phyloP scores from a whole-genome alignment of 768 basidiomycete species.

The Tylopilus felleus region DNA sequence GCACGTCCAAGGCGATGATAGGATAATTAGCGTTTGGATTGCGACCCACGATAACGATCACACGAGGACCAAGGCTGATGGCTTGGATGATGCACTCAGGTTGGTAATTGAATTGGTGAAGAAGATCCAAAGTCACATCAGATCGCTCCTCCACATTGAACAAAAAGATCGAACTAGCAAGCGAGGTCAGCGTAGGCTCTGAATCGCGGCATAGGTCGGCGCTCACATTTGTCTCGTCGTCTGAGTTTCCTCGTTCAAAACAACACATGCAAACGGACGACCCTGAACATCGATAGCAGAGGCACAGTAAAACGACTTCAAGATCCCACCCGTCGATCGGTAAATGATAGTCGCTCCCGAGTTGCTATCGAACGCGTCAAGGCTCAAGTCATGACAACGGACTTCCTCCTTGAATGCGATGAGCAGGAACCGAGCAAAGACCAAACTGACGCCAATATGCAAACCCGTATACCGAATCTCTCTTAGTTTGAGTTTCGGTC shows the following conservation, averaged over 20 bases:
- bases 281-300: conserved; percentile 14
- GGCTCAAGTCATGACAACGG: conserved; percentile 14
- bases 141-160: conserved; percentile 1
- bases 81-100: neutral
- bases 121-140: conserved; percentile 7
- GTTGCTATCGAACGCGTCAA: neutral
- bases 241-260: conserved; percentile 2
- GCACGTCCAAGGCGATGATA: conserved; percentile 13
- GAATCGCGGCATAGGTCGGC: neutral
- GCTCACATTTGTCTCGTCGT: conserved; percentile 3
- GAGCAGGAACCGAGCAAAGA: conserved; percentile 17
- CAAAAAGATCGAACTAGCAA: conserved; percentile 9
- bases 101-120: conserved; percentile 14
- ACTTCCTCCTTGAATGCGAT: conserved; percentile 13
- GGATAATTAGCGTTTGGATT: too few relatives aligned
- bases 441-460: neutral
- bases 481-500: neutral
- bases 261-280: conserved; percentile 14
- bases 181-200: neutral
- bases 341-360: neutral
- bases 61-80: conserved; percentile 17
- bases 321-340: too few relatives aligned
- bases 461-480: conserved; percentile 6
- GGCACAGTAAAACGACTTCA: conserved; percentile 6
- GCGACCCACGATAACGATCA: neutral